Base-by-base conservation (phyloP, 2,329 filamentous ascomycete species). In the Fonsecaea nubica region DNA sequence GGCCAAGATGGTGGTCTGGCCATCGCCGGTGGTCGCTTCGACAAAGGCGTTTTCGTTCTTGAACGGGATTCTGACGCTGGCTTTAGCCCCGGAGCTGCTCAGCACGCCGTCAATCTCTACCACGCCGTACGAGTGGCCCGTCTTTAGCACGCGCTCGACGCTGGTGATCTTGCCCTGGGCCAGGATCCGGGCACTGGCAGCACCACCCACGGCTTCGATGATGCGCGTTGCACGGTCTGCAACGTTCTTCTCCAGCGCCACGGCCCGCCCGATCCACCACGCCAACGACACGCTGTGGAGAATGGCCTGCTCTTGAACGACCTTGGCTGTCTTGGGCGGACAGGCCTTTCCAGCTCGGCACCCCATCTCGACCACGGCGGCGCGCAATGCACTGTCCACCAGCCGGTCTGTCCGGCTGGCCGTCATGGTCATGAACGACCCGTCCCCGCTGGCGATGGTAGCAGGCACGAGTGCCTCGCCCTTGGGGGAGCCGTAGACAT, bases 151-250 rank as follows among this genome's bases (percentile, higher is more conserved):
- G 0, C 78, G 72, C 0, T 88, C 84, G 0, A 89, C 87, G 1
- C 82, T 82, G 21, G 87, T 80, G 69, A 90, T 88, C 77, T 90
- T 90, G 33, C 88, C 87, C 64, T 85, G 82, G 78, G 85, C 89
- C n/a, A 90, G 72, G 8, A 89, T 81, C 67, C 80, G 84, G 1
- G 85, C 87, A 0, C 82, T 81, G 4, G 78, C 78, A 0, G 77
- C 71, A 0, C 68, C 68, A n/a, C 68, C 68, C 15, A 69, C 68
- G 13, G 62, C 86, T 0, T 83, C 79, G 15, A 89, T 81, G 66
- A 89, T 88, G 2, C 80, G 80, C 75, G 88, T 85, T 0, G 85
- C 85, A 2, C 89, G 84, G 12, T 76, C 81, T 15, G 84, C 83
- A 1, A 87, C 40, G 38, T 59, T 66, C 38, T 42, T 71, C 57